phyloP scores from a whole-genome alignment of 805 yeast species.

The Myxozyma sirexii region DNA sequence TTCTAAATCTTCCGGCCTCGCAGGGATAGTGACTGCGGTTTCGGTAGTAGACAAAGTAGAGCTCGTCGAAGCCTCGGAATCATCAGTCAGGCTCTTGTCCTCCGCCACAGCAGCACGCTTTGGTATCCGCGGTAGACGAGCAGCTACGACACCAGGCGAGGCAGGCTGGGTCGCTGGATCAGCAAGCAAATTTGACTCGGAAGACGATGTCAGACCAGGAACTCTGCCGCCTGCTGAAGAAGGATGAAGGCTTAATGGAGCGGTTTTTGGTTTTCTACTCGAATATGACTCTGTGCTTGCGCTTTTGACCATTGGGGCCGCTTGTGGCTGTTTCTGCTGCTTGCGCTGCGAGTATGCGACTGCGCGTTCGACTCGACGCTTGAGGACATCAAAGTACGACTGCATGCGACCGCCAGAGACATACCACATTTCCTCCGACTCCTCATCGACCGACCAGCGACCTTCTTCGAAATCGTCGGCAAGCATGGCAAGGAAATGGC shows the following conservation, averaged over 20 bases:
- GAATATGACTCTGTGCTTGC: background rate
- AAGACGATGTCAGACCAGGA: background rate
- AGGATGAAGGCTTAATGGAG: slow-evolving; percentile 8
- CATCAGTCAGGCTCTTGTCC: background rate
- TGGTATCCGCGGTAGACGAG: slow-evolving; percentile 23
- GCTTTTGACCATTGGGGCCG: slow-evolving; percentile 3
- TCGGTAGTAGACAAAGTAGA: slow-evolving; percentile 1
- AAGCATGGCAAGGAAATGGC: slow-evolving; percentile 77
- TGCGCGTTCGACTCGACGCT: slow-evolving; percentile 47
- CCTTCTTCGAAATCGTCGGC: slow-evolving; percentile 88
- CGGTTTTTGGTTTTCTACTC: slow-evolving; percentile 6
- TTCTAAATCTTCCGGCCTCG: background rate
- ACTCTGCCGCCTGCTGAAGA: slow-evolving; percentile 6
- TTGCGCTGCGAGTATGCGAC: slow-evolving; percentile 4
- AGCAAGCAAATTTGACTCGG: slow-evolving; percentile 1
- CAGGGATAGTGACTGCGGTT: slow-evolving; percentile 1
- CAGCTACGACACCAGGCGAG: slow-evolving; percentile 20
- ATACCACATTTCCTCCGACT: slow-evolving; percentile 52
- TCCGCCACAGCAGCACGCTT: background rate
- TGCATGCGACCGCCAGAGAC: slow-evolving; percentile 73
- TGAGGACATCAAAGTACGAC: slow-evolving; percentile 61
- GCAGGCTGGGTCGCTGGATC: slow-evolving; percentile 12
- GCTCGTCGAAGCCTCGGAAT: background rate
- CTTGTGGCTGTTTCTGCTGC: background rate
- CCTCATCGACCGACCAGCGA: slow-evolving; percentile 70